phyloP scores from a whole-genome alignment of 345 rosid genomes.

The Eucalyptus victrix region DNA sequence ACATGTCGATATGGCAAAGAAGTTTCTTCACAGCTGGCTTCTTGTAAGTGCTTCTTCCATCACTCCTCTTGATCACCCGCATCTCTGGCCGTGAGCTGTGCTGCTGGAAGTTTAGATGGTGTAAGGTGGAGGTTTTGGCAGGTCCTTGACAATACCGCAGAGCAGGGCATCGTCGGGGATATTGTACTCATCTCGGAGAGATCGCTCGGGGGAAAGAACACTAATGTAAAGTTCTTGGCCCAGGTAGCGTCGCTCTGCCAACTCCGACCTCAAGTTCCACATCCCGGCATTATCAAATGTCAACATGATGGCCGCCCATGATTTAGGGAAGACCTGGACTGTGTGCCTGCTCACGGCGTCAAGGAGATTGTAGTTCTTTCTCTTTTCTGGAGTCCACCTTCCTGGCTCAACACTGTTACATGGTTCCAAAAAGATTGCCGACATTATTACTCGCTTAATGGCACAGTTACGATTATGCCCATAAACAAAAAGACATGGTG shows the following conservation, averaged over 20 bases:
- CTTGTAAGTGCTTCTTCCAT: background rate
- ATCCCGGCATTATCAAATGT: slow-evolving; percentile 29
- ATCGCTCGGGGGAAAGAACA: slow-evolving; percentile 7
- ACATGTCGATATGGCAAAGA: background rate
- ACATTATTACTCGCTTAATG: background rate
- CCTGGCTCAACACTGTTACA: slow-evolving; percentile 3
- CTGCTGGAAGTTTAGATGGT: background rate
- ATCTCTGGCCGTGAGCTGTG: background rate
- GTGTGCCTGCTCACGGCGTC: slow-evolving; percentile 9
- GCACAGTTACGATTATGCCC: background rate
- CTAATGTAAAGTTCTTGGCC: slow-evolving; percentile 31
- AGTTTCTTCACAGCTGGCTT: background rate
- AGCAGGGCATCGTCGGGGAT: background rate
- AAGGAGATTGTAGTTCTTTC: background rate
- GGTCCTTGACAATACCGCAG: background rate
- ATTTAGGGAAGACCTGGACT: slow-evolving; percentile 16
- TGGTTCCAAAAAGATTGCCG: background rate
- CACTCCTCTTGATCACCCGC: background rate
- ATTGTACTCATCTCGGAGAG: slow-evolving; percentile 5
- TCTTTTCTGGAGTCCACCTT: slow-evolving; percentile 6
- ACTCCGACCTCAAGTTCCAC: slow-evolving; percentile 41
- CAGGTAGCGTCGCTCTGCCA: slow-evolving; percentile 18
- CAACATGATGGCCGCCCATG: slow-evolving; percentile 36
- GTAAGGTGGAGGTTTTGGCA: slow-evolving; percentile 3
- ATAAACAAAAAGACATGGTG: background rate